Base-by-base conservation (phyloP, 345 rosid genomes). In the Acer campestre region DNA sequence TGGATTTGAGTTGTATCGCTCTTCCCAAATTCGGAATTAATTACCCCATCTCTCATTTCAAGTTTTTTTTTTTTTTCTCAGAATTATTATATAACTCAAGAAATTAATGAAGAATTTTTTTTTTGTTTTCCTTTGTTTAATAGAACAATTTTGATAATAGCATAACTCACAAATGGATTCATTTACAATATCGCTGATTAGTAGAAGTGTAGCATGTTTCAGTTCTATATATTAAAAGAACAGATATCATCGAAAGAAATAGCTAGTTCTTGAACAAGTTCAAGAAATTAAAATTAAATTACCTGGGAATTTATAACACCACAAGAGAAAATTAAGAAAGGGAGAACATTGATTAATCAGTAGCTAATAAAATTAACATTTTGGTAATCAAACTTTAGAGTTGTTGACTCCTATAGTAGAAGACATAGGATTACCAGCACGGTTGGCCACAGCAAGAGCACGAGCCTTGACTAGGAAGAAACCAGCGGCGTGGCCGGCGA, bases 401-500 rank as follows among this genome's bases (percentile, higher is more conserved):
- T 16, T 23, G 61, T 44, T 16, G 27, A 14, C 29, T 18, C 20
- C 40, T 14, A 27, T 18, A 18, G 51, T 14, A 6, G 75, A 22
- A n/a, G 75, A 12, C 48, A 10, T 18, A 1, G 38, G 38, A 35
- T 44, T 10, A 48, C 22, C 74, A 11, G 38, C 61, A 20, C 25
- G 27, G 46, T 62, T 48, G 29, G 70, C 68, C 22, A 6, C 29
- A 29, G 81, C 81, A 42, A 63, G 77, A 73, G 77, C 80, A 20
- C 86, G 79, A 40, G 77, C 66, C 79, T 78, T 86, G 73, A 84
- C 66, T 3, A 84, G 1, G 8, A 86, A 84, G 63, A 66, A 75
- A 2, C 88, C 88, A n/a, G 77, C 16, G 0, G 81, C 67, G 44
- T 86, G 88, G 11, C 91, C 88, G 0, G 69, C 82, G 14, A 86